These are phyloP conservation scores for Cystobasidium tubakii DNA, from an alignment of 768 basidiomycete genomes.

Conservation along the genomic window DNA sequence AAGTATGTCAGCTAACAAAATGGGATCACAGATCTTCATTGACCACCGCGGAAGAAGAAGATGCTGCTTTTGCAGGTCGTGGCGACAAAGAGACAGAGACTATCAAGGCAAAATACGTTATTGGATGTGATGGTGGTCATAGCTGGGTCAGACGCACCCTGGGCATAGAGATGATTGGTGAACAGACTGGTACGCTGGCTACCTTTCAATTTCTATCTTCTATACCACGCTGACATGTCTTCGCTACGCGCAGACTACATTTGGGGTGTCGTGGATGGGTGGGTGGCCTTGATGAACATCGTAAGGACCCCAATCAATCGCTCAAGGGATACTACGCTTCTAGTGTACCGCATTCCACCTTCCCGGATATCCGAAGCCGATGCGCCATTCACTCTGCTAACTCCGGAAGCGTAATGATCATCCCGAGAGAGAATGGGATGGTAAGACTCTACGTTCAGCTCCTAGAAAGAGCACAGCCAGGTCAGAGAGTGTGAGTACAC, in stretches of 20 bases:
- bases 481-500: conserved; percentile 32
- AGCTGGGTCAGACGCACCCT: conserved; percentile 56
- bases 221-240: background rate
- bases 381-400: conserved; percentile 61
- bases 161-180: conserved; percentile 67
- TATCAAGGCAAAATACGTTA: conserved; percentile 53
- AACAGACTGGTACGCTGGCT: conserved; percentile 52
- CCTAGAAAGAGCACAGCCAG: conserved; percentile 51
- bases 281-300: too few relatives aligned
- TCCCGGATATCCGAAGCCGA: conserved; percentile 68
- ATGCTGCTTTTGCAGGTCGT: conserved; percentile 36
- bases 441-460: conserved; percentile 69
- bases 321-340: too few relatives aligned
- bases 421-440: conserved; percentile 57
- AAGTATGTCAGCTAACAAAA: background rate
- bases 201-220: conserved; percentile 27
- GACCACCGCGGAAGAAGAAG: conserved; percentile 43
- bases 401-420: conserved; percentile 61
- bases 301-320: too few relatives aligned
- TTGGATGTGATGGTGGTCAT: conserved; percentile 65
- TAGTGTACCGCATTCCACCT: conserved; percentile 63
- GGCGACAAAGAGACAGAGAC: conserved; percentile 15
- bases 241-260: conserved; percentile 55
- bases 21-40: conserved; percentile 29
- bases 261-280: conserved; percentile 57